Evolutionary conservation across 768 basidiomycete species (phyloP), one percentile per base, ranked within the genome.

Genomic region (Cubamyces sp.): DNA sequence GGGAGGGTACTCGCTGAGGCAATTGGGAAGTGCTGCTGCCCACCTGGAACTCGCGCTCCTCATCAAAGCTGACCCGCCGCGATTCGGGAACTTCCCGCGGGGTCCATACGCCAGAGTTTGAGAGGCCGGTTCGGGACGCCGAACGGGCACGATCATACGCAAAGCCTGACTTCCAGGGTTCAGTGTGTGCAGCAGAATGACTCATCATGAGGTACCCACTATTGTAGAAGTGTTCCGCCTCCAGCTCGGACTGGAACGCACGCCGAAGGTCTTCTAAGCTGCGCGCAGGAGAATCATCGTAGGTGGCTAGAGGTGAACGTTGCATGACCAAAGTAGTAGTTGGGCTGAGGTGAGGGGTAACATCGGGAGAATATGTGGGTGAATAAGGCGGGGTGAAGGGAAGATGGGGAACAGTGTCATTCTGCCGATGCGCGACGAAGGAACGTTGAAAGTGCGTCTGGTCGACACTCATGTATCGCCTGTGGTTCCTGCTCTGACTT

Each of bases 381-480:
- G 70, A 64, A 60, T 78, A 75, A 1, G 76, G 75, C 5, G 79
- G 77, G 1, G 56, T 60, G 53, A 47, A 46, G 9, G 5, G 69
- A 69, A n/a, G 74, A 64, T 16, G 73, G 67, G 21, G 40, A 25
- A 34, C 19, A 11, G 34, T 41, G 6, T 69, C 54, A 54, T 67
- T 67, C 28, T 67, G 68, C 40, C 63, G 69, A 43, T 73, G 75
- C 4, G 67, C 54, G 11, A 74, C 66, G 54, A 66, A 70, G 21
- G 69, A 69, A 12, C 72, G 69, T 57, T 75, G 75, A 46, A 67
- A 73, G 46, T 66, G 52, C 0, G 73, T 65, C 54, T 74, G 69
- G 64, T 76, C 75, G 25, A 71, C 74, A 56, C 74, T 76, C 57
- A 70, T 64, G 18, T 72, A 67, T 11, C 75, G 47, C 41, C 64